A percentile compares a stretch with the other conserved stretches of the same genome.
These are phyloP conservation scores for Cucumis melo DNA, from an alignment of 306 rosid species.

Conservation along the genomic window DNA sequence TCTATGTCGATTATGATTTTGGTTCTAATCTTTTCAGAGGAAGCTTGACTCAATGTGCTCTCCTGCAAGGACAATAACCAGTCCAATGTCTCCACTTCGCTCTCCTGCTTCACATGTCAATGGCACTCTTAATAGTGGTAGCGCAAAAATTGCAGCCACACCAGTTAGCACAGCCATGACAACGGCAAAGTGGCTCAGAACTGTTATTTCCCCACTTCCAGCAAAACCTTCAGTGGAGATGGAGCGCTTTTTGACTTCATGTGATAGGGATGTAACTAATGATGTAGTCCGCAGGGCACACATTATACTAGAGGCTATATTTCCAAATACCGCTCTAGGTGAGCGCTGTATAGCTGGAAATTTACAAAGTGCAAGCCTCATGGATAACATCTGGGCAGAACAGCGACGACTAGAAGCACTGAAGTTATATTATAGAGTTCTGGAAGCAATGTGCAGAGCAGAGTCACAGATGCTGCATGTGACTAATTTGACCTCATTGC, in stretches of 20 bases:
- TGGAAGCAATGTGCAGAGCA: slow-evolving; percentile 98
- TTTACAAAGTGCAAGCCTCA: slow-evolving; percentile 62
- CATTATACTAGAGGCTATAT: slow-evolving; percentile 82
- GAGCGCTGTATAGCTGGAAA: slow-evolving; percentile 60
- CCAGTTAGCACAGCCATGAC: slow-evolving; percentile 99
- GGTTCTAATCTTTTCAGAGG: slow-evolving; percentile 29
- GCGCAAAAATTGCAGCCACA: slow-evolving; percentile 62
- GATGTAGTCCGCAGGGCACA: slow-evolving; percentile 84
- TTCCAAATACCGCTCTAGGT: slow-evolving; percentile 77
- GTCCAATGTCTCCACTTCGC: slow-evolving; percentile 80
- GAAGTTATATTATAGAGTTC: slow-evolving; percentile 74
- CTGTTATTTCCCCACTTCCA: slow-evolving; percentile 75
- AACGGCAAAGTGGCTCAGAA: slow-evolving; percentile 98
- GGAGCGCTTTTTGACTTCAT: slow-evolving; percentile 62
- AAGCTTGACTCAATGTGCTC: slow-evolving; percentile 63
- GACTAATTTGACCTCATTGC: slow-evolving; percentile 73
- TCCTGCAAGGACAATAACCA: slow-evolving; percentile 59
- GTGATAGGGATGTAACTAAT: slow-evolving; percentile 72
- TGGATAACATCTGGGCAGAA: slow-evolving; percentile 96
- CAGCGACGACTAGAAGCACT: slow-evolving; percentile 85
- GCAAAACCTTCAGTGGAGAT: slow-evolving; percentile 75
- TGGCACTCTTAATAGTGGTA: slow-evolving; percentile 34
- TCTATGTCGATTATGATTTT: neutral
- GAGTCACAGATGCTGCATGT: slow-evolving; percentile 84
- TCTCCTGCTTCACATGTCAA: slow-evolving; percentile 66